Conservation (phyloP, 73 alveolate genomes). For the Urostyla sp. region DNA sequence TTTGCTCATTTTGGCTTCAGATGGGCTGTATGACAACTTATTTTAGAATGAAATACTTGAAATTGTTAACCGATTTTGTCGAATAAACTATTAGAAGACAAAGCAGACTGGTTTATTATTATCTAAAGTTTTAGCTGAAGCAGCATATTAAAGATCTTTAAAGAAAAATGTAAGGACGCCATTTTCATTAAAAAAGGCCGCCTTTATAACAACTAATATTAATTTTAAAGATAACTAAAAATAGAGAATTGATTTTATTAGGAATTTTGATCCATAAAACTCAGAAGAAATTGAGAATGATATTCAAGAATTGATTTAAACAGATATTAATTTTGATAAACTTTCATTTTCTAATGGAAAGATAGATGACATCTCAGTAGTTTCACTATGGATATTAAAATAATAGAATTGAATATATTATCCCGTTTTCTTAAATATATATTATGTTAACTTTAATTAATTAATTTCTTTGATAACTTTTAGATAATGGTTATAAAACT, state of each 20-base stretch:
- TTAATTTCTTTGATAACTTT: too few species aligned
- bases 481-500: too few species aligned
- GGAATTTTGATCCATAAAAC: too few species aligned
- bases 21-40: constrained; percentile 70
- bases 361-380: constrained; percentile 36
- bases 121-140: constrained; percentile 39
- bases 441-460: too few species aligned
- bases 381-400: constrained; percentile 29
- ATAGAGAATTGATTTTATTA: too few species aligned
- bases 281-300: too few species aligned
- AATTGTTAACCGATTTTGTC: constrained; percentile 8
- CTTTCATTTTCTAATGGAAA: constrained; percentile 29
- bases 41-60: constrained; percentile 50
- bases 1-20: constrained; percentile 66
- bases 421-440: too few species aligned
- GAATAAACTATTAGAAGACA: not conserved
- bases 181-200: constrained; percentile 19
- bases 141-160: constrained; percentile 1
- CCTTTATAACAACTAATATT: too few species aligned
- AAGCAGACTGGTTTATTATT: constrained; percentile 5
- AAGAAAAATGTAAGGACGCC: constrained; percentile 24
- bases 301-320: not conserved
- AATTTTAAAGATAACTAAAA: too few species aligned
- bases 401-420: too few species aligned
- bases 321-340: constrained; percentile 27